Percentiles rank a stretch among this genome's conserved stretches.
These are phyloP conservation scores for Colletotrichum salicis DNA, from an alignment of 2,329 filamentous ascomycete genomes.

Conservation along the genomic window DNA sequence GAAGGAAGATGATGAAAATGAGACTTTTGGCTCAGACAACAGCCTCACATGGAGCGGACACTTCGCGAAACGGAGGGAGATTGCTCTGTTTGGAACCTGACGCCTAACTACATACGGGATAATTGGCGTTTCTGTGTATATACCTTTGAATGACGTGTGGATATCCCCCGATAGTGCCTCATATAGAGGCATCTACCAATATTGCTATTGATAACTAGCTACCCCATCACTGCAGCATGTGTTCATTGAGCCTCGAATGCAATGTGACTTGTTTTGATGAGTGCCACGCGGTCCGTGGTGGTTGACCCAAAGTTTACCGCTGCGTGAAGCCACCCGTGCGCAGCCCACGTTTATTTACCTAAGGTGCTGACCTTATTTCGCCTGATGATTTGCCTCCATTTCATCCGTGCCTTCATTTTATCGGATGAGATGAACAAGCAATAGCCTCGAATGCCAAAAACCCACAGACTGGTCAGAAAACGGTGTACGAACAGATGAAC, in stretches of 20 bases:
- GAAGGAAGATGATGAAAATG: constrained; percentile 13
- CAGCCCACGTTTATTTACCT: neutral
- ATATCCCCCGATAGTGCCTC: constrained; percentile 16
- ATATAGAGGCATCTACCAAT: constrained; percentile 4
- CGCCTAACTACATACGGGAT: constrained; percentile 7
- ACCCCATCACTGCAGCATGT: neutral
- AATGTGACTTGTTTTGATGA: neutral
- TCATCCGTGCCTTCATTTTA: constrained; percentile 6
- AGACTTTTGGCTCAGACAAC: constrained; percentile 2
- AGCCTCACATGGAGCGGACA: constrained; percentile 2
- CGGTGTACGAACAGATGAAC: neutral
- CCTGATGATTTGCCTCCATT: neutral
- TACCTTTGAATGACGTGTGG: constrained; percentile 34
- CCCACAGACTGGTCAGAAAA: neutral
- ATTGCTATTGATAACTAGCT: constrained; percentile 13
- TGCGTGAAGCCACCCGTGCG: constrained; percentile 7
- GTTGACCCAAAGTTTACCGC: constrained; percentile 11
- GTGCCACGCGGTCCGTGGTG: neutral
- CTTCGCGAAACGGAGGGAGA: neutral
- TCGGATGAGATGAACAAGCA: neutral
- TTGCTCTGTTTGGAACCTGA: constrained; percentile 4
- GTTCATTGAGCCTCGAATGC: neutral
- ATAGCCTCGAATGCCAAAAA: neutral
- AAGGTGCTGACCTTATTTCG: neutral
- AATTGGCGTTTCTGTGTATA: constrained; percentile 35